Conservation (phyloP, 768 basidiomycete genomes). For the Mycena rosella region DNA sequence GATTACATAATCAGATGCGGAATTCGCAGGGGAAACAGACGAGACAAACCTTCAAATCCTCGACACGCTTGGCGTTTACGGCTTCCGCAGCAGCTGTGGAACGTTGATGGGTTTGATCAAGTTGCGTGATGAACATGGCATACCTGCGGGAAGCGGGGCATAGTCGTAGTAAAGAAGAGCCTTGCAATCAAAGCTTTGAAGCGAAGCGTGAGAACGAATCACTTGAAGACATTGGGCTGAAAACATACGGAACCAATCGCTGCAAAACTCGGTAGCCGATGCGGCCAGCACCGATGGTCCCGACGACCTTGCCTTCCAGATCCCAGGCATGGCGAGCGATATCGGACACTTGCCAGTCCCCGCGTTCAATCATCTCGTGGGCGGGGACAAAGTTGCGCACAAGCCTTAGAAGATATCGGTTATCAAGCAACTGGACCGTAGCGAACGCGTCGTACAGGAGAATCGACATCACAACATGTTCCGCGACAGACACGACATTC, state of each 20-base stretch:
- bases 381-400: conserved; percentile 92
- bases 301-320: conserved; percentile 91
- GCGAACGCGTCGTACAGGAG: conserved; percentile 56
- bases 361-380: conserved; percentile 90
- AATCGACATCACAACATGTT: conserved; percentile 93
- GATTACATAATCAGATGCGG: conserved; percentile 90
- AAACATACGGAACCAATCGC: conserved; percentile 67
- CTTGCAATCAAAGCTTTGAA: conserved; percentile 78
- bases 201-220: not conserved
- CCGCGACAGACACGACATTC: conserved; percentile 92
- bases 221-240: not conserved
- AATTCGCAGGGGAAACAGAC: conserved; percentile 47
- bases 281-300: conserved; percentile 84
- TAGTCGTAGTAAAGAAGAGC: conserved; percentile 94
- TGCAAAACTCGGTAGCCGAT: conserved; percentile 92
- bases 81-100: conserved; percentile 70
- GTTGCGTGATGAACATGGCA: conserved; percentile 19
- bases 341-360: conserved; percentile 90
- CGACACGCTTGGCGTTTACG: conserved; percentile 80
- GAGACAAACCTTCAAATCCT: conserved; percentile 76
- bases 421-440: not conserved
- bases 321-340: conserved; percentile 89
- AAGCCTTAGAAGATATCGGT: conserved; percentile 50
- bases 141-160: conserved; percentile 74
- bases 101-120: not conserved